Evolutionary conservation across 2,329 filamentous ascomycete species (phyloP).

Genomic region (Pyricularia pennisetigena): DNA sequence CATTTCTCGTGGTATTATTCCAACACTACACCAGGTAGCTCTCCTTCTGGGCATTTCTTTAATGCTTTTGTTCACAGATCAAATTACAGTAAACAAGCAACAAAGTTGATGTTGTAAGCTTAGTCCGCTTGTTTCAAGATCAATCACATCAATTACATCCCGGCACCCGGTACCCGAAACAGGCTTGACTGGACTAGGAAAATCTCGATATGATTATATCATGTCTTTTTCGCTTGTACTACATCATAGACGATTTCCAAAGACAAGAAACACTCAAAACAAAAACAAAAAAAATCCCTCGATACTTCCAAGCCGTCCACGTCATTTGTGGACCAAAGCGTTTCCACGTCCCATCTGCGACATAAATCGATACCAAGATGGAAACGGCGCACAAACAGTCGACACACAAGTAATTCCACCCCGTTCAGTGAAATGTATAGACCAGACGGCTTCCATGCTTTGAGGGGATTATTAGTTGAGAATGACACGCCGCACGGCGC

Average conservation of each 20-base stretch:
- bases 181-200: neutral
- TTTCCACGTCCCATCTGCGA: neutral
- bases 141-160: too few relatives aligned
- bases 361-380: neutral
- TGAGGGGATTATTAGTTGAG: neutral
- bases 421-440: neutral
- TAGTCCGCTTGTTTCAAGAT: neutral
- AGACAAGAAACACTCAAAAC: neutral
- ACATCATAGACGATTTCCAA: neutral
- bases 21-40: neutral
- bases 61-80: too few relatives aligned
- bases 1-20: neutral
- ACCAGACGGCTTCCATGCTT: neutral
- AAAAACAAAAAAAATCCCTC: neutral
- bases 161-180: too few relatives aligned
- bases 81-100: too few relatives aligned
- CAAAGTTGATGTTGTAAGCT: too few relatives aligned
- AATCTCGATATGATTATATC: neutral
- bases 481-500: neutral
- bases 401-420: neutral
- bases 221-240: neutral
- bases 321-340: slow-evolving; percentile 1
- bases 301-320: neutral
- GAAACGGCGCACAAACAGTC: neutral
- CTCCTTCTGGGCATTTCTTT: neutral